These are phyloP conservation scores for Crithidia acanthocephali DNA, from an alignment of 208 protist species.

Conservation along the genomic window DNA sequence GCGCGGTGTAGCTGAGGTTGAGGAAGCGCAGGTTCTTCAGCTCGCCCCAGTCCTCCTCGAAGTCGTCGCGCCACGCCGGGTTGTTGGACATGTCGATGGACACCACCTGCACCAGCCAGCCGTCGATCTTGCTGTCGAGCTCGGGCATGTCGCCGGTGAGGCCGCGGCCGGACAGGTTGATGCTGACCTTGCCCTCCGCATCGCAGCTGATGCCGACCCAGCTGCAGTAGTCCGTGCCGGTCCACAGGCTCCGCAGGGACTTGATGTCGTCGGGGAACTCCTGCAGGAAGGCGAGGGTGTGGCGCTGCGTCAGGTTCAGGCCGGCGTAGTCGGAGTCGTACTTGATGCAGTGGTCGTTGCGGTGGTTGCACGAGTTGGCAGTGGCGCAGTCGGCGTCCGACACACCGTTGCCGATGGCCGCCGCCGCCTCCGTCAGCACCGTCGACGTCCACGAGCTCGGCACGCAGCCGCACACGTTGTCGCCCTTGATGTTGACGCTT, in stretches of 20 bases:
- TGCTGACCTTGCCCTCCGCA: slow-evolving; percentile 1
- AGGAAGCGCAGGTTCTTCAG: slow-evolving; percentile 12
- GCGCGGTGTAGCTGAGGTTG: slow-evolving; percentile 28
- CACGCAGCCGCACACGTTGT: slow-evolving; percentile 8
- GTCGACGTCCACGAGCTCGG: slow-evolving; percentile 6
- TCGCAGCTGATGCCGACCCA: slow-evolving; percentile 23
- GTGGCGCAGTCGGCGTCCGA: slow-evolving; percentile 1
- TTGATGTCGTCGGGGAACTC: neutral
- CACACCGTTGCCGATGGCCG: slow-evolving; percentile 2
- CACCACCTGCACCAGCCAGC: neutral
- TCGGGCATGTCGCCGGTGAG: slow-evolving; percentile 17
- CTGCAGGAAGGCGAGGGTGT: slow-evolving; percentile 5
- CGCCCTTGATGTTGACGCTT: slow-evolving; percentile 15
- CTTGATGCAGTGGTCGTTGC: neutral
- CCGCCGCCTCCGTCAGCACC: slow-evolving; percentile 17
- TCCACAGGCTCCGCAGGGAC: neutral
- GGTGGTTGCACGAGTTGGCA: neutral
- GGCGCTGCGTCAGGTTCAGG: neutral
- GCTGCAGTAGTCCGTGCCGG: slow-evolving; percentile 17
- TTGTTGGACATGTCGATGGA: slow-evolving; percentile 33
- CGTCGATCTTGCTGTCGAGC: neutral
- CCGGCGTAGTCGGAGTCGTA: neutral
- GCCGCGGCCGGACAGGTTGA: slow-evolving; percentile 18
- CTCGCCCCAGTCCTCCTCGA: slow-evolving; percentile 10
- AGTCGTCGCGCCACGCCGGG: slow-evolving; percentile 4